Evolutionary conservation across 2,329 filamentous ascomycete species (phyloP).

Genomic region (Penicillium freii): DNA sequence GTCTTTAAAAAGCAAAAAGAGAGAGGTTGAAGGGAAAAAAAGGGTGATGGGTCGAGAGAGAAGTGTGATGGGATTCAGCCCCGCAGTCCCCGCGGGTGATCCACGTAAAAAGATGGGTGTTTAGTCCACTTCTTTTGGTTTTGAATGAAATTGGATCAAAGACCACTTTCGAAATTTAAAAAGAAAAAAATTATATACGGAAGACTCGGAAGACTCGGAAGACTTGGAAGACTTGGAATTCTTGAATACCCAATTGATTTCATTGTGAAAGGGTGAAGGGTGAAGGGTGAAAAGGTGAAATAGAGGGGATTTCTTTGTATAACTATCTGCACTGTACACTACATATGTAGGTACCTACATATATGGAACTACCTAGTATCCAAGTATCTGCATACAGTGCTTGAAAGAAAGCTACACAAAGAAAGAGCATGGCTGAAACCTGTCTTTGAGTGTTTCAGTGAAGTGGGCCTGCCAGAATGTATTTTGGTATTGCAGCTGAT

Average conservation of each 20-base stretch:
- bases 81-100: conserved; percentile 27
- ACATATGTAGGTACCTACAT: too few relatives aligned
- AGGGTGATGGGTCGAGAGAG: conserved; percentile 12
- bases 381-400: background rate
- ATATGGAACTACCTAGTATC: background rate
- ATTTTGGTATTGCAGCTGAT: too few relatives aligned
- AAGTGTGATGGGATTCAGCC: conserved; percentile 25
- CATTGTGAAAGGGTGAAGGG: background rate
- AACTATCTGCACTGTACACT: background rate
- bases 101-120: conserved; percentile 2
- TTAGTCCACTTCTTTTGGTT: background rate
- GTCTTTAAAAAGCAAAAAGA: conserved; percentile 7
- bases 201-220: background rate
- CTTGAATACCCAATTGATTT: background rate
- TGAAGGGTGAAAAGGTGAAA: background rate
- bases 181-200: background rate
- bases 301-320: background rate
- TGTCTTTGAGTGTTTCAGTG: too few relatives aligned
- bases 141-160: background rate
- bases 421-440: too few relatives aligned
- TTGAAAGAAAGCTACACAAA: too few relatives aligned
- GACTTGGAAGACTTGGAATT: background rate
- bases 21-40: conserved; percentile 10
- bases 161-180: background rate
- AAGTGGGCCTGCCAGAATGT: too few relatives aligned